A percentile compares a stretch with the other conserved stretches of the same genome.
These are phyloP conservation scores for Fraxinus pennsylvanica DNA, from an alignment of 257 asterid species.

Conservation along the genomic window DNA sequence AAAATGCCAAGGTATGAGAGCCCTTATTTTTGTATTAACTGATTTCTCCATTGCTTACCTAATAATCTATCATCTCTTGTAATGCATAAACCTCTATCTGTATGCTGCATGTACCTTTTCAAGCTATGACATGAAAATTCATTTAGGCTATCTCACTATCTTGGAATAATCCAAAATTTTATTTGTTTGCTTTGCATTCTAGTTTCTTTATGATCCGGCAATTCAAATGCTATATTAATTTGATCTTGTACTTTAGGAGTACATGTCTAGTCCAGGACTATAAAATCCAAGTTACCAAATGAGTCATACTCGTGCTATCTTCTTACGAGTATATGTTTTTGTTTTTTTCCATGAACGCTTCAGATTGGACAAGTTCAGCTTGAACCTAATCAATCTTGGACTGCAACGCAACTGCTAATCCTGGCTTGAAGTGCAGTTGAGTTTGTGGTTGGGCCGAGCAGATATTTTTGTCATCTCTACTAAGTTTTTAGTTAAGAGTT, in stretches of 20 bases:
- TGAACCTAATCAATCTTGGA: slow-evolving; percentile 78
- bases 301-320: neutral
- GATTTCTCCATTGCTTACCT: neutral
- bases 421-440: slow-evolving; percentile 47
- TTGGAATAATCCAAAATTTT: neutral
- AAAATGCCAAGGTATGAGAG: slow-evolving; percentile 82
- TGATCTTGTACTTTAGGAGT: neutral
- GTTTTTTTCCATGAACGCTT: slow-evolving; percentile 13
- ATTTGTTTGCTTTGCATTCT: neutral
- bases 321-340: neutral
- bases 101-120: neutral
- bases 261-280: neutral
- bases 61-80: neutral
- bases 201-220: neutral
- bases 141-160: slow-evolving; percentile 7
- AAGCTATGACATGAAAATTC: neutral
- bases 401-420: slow-evolving; percentile 66
- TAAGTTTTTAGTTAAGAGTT: no score
- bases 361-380: slow-evolving; percentile 82
- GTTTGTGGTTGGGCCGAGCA: neutral
- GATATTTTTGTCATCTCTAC: no score
- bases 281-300: neutral
- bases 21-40: slow-evolving; percentile 1
- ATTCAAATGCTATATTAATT: neutral
- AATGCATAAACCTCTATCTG: neutral